Evolutionary conservation across 2,329 filamentous ascomycete species (phyloP), one percentile per base, ranked within the genome.

Genomic region (Teratosphaeria pseudoeucalypti): DNA sequence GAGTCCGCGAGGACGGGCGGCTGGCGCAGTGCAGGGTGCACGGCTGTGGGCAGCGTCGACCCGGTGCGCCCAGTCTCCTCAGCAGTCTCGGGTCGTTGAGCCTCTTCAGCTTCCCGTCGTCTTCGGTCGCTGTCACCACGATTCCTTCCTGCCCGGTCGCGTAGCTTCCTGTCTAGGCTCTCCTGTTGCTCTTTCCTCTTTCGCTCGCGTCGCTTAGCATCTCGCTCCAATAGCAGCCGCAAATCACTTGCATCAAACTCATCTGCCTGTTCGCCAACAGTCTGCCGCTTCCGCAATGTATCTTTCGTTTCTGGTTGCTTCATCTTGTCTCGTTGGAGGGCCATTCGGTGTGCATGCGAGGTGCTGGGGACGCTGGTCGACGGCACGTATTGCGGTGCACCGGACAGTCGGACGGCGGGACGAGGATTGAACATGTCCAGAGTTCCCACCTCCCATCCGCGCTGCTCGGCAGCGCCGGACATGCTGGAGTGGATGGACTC

Each of bases 201-300:
- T 71, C 85, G 85, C 65, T 96, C 89, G 64, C 82, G 85, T 60
- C 94, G 83, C 67, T 92, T 84, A 65, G 86, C 82, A 69, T 99
- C 94, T 61, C 94, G 81, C 67, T 99, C 94, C 83, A 99, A 87
- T 34, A 97, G 79, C 70, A 95, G 89, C 60, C 92, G 83, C 47
- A 99, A 73, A 66, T 90, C 92, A 57, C 87, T 84, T 3, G 94
- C 88, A 74, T 90, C 90, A 58, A 99, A 79, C 61, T 89, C 87
- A 70, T 97, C 89, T 26, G 91, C 94, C 53, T 97, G 72, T 53
- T 83, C 82, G 60, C 86, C 83, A 54, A 88, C 82, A 37, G 79
- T 78, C 75, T 73, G 88, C 76, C 75, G 89, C 64, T 80, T 84
- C 39, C 65, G 65, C 29, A 64, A 64, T 16, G 67, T 62, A 34